Conservation (phyloP, 768 basidiomycete genomes). For the Mycena alexandri region DNA sequence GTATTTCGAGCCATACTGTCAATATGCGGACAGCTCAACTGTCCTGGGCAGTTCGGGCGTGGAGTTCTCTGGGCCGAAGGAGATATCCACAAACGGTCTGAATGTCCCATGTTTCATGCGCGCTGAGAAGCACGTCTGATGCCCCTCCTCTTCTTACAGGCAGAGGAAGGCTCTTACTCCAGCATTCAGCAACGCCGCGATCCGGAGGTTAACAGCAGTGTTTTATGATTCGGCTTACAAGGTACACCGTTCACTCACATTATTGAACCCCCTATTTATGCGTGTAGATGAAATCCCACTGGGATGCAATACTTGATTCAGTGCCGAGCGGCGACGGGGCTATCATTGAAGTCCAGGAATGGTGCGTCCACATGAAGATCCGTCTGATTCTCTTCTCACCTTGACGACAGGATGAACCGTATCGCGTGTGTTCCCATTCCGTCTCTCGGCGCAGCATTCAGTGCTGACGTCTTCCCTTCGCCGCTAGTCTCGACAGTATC, state of each 20-base stretch:
- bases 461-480: slow-evolving; percentile 22
- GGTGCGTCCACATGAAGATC: slow-evolving; percentile 17
- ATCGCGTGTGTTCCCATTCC: slow-evolving; percentile 15
- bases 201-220: slow-evolving; percentile 50
- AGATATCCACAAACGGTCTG: slow-evolving; percentile 40
- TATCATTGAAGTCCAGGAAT: slow-evolving; percentile 34
- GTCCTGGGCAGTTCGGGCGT: slow-evolving; percentile 23
- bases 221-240: slow-evolving; percentile 59
- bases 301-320: slow-evolving; percentile 33
- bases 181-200: slow-evolving; percentile 56
- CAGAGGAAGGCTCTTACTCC: slow-evolving; percentile 54
- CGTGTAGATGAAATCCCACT: slow-evolving; percentile 26
- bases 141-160: slow-evolving; percentile 28
- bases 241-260: slow-evolving; percentile 26
- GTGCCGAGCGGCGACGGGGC: slow-evolving; percentile 8
- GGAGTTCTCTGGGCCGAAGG: slow-evolving; percentile 37
- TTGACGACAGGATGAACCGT: slow-evolving; percentile 27
- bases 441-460: too few species aligned
- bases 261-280: background rate
- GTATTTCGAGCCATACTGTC: background rate
- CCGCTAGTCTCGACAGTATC: slow-evolving; percentile 42
- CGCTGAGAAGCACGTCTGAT: background rate
- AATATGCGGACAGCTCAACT: background rate
- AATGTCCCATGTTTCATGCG: background rate
- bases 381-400: too few species aligned